Percentiles rank a stretch among this genome's conserved stretches.
These are phyloP conservation scores for Canariomyces notabilis DNA, from an alignment of 2,329 filamentous ascomycete genomes.

Conservation along the genomic window DNA sequence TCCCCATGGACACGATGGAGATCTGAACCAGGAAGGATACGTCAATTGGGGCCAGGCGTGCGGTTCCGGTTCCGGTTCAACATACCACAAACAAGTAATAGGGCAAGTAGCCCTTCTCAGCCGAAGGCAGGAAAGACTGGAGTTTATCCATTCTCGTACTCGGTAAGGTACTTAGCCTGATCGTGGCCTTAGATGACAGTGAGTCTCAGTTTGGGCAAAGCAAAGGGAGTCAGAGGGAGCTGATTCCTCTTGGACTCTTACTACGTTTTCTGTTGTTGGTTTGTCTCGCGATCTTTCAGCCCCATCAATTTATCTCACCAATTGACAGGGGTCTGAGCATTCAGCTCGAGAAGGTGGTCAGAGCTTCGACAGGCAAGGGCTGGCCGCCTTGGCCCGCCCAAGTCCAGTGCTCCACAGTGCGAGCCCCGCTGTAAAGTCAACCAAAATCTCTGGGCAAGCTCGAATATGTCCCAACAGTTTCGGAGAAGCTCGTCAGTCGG, in stretches of 20 bases:
- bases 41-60: not conserved
- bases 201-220: not conserved
- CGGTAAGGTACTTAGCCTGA: not conserved
- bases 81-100: constrained; percentile 56
- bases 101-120: constrained; percentile 50
- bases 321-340: no score
- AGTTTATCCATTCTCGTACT: constrained; percentile 40
- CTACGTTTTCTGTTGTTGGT: no score
- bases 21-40: constrained; percentile 49
- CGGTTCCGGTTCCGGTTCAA: not conserved
- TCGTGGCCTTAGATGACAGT: no score
- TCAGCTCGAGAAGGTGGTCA: no score
- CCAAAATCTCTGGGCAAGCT: constrained; percentile 8
- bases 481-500: constrained; percentile 6
- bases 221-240: no score
- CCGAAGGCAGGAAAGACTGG: constrained; percentile 41
- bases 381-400: no score
- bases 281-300: no score
- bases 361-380: no score
- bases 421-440: no score
- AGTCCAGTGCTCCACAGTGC: constrained; percentile 14
- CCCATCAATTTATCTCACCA: no score
- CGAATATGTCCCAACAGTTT: constrained; percentile 18
- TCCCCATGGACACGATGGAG: constrained; percentile 74
- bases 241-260: no score